These are phyloP conservation scores for Chlorociboria aeruginascens DNA, from an alignment of 495 filamentous ascomycete genomes.

Conservation along the genomic window DNA sequence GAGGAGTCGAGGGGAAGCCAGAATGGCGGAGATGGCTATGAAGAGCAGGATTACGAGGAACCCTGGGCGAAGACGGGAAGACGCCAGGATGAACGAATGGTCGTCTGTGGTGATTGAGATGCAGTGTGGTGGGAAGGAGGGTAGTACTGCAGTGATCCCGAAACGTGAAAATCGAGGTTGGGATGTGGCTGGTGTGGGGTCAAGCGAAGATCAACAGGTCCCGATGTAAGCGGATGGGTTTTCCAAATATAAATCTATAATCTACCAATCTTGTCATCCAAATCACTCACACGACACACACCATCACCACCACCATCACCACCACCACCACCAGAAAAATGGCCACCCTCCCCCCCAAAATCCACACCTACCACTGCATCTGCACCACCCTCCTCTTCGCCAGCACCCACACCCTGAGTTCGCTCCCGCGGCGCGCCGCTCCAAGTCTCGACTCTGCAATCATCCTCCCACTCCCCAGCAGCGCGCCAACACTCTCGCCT, in stretches of 20 bases:
- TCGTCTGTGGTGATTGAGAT: too few relatives aligned
- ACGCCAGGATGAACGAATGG: conserved; percentile 27
- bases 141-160: too few relatives aligned
- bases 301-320: neutral
- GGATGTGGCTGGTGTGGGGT: too few relatives aligned
- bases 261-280: too few relatives aligned
- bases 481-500: conserved; percentile 3
- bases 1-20: conserved; percentile 59
- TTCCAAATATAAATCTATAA: too few relatives aligned
- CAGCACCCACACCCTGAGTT: conserved; percentile 40
- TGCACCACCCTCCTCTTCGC: conserved; percentile 62
- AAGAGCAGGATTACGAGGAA: conserved; percentile 48
- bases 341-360: conserved; percentile 11
- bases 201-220: too few relatives aligned
- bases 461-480: conserved; percentile 29
- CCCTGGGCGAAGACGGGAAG: conserved; percentile 15
- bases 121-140: too few relatives aligned
- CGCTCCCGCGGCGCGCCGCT: conserved; percentile 41
- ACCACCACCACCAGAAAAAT: conserved; percentile 1
- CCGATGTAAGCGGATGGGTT: too few relatives aligned
- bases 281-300: neutral
- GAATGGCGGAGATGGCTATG: conserved; percentile 49
- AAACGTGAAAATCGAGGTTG: too few relatives aligned
- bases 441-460: conserved; percentile 27
- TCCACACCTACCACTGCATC: conserved; percentile 56